Conservation (phyloP, 2,329 filamentous ascomycete species). For the Cercospora sp. region DNA sequence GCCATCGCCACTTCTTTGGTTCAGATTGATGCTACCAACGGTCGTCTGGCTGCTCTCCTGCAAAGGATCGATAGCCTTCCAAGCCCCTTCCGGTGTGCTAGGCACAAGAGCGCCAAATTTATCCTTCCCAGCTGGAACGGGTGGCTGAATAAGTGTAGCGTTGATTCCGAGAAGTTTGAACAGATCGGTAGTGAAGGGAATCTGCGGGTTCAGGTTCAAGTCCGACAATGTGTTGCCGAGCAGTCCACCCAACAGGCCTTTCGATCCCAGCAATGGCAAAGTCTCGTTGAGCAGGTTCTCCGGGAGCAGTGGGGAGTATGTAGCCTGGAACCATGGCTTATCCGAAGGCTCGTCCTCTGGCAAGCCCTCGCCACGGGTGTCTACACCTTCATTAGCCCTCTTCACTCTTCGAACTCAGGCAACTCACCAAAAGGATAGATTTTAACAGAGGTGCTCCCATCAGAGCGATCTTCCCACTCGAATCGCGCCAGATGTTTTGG, state of each 20-base stretch:
- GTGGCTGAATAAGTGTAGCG: slow-evolving; percentile 20
- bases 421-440: background rate
- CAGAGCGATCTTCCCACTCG: background rate
- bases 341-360: slow-evolving; percentile 6
- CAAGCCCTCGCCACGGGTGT: background rate
- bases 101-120: slow-evolving; percentile 14
- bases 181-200: slow-evolving; percentile 19
- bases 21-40: slow-evolving; percentile 17
- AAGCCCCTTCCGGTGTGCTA: slow-evolving; percentile 5
- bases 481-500: background rate
- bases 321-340: slow-evolving; percentile 24
- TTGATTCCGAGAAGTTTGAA: slow-evolving; percentile 23
- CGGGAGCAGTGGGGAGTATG: slow-evolving; percentile 15
- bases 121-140: slow-evolving; percentile 8
- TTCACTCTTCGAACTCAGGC: no score
- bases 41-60: slow-evolving; percentile 15
- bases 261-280: background rate
- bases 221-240: background rate
- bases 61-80: slow-evolving; percentile 18
- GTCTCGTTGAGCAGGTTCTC: slow-evolving; percentile 8
- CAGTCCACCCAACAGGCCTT: background rate
- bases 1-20: slow-evolving; percentile 19
- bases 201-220: background rate
- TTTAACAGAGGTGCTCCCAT: background rate
- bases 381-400: background rate